Evolutionary conservation across 257 asterid genomes (phyloP), one percentile per base, ranked within the genome.

Genomic region (Nicotiana knightiana): DNA sequence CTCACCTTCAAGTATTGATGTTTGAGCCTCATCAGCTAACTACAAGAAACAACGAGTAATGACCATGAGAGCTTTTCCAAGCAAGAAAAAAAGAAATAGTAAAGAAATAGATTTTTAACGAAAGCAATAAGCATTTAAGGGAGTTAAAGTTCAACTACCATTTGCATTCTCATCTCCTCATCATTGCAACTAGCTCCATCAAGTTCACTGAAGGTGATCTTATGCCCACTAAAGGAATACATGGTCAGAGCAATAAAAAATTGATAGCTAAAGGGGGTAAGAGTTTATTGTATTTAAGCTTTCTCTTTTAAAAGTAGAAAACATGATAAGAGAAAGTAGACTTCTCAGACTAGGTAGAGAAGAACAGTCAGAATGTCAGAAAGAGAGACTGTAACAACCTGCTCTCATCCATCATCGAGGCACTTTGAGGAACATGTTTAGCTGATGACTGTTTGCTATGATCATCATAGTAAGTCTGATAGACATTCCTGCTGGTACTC

Each of bases 1-100:
- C 97, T 91, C 87, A 96, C 98, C 97, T 76, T 88, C 95, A 81
- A 88, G 80, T 84, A 93, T 91, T 71, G 93, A 88, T 51, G 79
- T 82, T 71, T 70, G 89, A 77, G 89, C 73, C 32, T 77, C 89
- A 76, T 89, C 90, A 59, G 82, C 81, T 57, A 76, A 87, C 99
- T 96, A 92, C 86, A 87, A 9, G 32, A 53, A 82, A 28, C 61
- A 82, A 82, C 82, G 84, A 77, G 63, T 78, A 64, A 62, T 4
- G 30, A 32, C 13, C 6, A 80, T 73, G 5, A 73, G 58, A 82
- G 79, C 67, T 32, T 84, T 81, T 48, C 61, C 37, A 64, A 51
- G 81, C 67, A 64, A 81, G 46, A 43, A 75, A 21, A 58, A 66
- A 80, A 83, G 68, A 71, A 80, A 61, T 57, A 13, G 48, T 33